Evolutionary conservation across 768 basidiomycete genomes (phyloP), one percentile per base, ranked within the genome.

Genomic region (Hygrocybe coccinea): DNA sequence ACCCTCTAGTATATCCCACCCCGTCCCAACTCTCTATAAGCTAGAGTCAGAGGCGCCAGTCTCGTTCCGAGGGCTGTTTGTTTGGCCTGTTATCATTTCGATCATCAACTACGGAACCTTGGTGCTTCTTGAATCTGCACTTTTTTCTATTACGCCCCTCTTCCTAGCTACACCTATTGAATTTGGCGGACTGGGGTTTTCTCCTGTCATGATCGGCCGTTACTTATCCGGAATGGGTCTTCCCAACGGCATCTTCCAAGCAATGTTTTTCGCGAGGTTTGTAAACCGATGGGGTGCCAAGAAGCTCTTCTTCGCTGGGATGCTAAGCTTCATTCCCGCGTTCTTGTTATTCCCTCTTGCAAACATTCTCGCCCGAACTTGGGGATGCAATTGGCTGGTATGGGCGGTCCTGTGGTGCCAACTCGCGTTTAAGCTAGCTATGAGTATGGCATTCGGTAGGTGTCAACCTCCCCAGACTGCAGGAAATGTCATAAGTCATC

Each of bases 131-230:
- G 77, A 79, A 25, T 74, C 77, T 35, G 63, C 70, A 4, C 55
- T 73, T 50, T 48, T 62, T 21, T 73, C 71, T 11, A 67, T 83
- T 12, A 33, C 70, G 0, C 80, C 82, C 1, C 64, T 82, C 35
- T 76, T 81, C 62, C 73, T 72, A 49, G 66, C 76, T 25, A 73
- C 75, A 4, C 75, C 81, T 0, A 62, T 75, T 19, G 65, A 64
- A 19, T 64, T 74, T 4, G 79, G 79, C 8, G 79, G 79, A 1
- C 65, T 78, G 29, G 75, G 71, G 11, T 63, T 80, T 5, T 25
- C 67, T 0, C 76, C 79, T 2, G 62, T 68, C 12, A 55, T 55
- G 12, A 82, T 82, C 22, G 79, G 80, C 2, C 62, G 62, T 21
- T 64, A 64, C 49, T 61, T 76, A 59, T 75, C 70, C 1, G 48